Conservation (phyloP, 108 stramenopile genomes). For the Skeletonema marinoi region DNA sequence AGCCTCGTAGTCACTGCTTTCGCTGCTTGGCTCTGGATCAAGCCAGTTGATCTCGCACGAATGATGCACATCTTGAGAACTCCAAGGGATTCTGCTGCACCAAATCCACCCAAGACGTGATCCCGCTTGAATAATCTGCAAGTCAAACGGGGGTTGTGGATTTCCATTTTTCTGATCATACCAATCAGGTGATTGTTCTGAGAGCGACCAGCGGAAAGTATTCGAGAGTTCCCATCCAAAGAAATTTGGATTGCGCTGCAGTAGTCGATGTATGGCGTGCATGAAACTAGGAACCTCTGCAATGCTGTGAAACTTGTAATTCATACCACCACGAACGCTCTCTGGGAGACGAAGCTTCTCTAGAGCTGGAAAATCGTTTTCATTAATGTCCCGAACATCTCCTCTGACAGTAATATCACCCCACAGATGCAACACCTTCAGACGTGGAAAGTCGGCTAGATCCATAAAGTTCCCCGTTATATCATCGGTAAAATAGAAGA, state of each 20-base stretch:
- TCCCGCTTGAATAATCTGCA: too few species aligned
- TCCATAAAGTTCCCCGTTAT: slow-evolving; percentile 2
- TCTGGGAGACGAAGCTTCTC: background rate
- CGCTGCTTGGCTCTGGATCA: background rate
- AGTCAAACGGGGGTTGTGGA: too few species aligned
- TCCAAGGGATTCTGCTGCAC: background rate
- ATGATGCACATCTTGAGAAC: background rate
- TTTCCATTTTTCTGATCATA: too few species aligned
- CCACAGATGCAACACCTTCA: slow-evolving; percentile 1
- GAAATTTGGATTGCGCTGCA: too few species aligned
- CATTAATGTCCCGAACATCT: background rate
- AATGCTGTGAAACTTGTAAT: background rate
- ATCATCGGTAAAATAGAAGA: background rate
- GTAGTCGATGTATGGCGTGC: too few species aligned
- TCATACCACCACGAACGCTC: background rate
- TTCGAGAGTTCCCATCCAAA: too few species aligned
- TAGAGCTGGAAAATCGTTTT: background rate
- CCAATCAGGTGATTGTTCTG: too few species aligned
- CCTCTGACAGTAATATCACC: background rate
- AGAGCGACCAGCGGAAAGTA: too few species aligned
- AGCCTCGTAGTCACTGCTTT: background rate
- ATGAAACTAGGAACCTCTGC: background rate
- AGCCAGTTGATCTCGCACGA: slow-evolving; percentile 7
- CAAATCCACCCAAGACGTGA: too few species aligned
- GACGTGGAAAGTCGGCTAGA: slow-evolving; percentile 10